Conservation (phyloP, 2,329 filamentous ascomycete genomes). For the Claviceps quebecensis region DNA sequence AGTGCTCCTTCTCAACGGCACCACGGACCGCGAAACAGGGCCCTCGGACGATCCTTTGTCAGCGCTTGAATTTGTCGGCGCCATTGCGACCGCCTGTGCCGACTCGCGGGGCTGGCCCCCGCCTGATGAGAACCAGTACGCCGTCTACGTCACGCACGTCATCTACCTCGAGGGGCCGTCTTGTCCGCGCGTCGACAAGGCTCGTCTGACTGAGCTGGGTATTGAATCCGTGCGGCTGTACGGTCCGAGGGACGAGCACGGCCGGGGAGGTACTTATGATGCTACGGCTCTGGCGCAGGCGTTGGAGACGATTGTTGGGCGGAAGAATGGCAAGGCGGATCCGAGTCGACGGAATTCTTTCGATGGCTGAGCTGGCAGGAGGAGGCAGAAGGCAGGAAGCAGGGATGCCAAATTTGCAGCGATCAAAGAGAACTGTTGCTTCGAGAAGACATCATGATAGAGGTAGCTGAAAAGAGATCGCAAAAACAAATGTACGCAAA, state of each 20-base stretch:
- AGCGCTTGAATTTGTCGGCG: slow-evolving; percentile 68
- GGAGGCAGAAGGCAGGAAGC: not conserved
- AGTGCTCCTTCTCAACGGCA: slow-evolving; percentile 74
- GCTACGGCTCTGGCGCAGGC: slow-evolving; percentile 59
- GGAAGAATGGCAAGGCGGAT: slow-evolving; percentile 22
- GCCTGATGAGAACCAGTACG: slow-evolving; percentile 34
- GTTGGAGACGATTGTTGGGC: slow-evolving; percentile 63
- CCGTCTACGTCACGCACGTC: slow-evolving; percentile 67
- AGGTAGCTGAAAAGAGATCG: no score
- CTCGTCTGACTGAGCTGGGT: slow-evolving; percentile 48
- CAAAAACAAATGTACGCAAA: no score
- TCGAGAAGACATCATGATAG: no score
- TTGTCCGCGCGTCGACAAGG: slow-evolving; percentile 56
- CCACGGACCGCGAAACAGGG: slow-evolving; percentile 74
- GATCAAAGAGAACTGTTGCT: no score
- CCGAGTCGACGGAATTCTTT: slow-evolving; percentile 30
- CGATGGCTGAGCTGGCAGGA: slow-evolving; percentile 17
- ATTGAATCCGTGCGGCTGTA: slow-evolving; percentile 69
- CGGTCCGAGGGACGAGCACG: slow-evolving; percentile 40
- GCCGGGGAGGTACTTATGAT: slow-evolving; percentile 52
- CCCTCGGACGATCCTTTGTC: slow-evolving; percentile 50
- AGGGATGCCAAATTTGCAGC: not conserved
- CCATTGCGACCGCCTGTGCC: slow-evolving; percentile 61
- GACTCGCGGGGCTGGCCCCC: slow-evolving; percentile 43
- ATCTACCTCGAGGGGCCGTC: slow-evolving; percentile 62